These are phyloP conservation scores for Solioccasus polychromus DNA, from an alignment of 768 basidiomycete genomes.

Conservation along the genomic window DNA sequence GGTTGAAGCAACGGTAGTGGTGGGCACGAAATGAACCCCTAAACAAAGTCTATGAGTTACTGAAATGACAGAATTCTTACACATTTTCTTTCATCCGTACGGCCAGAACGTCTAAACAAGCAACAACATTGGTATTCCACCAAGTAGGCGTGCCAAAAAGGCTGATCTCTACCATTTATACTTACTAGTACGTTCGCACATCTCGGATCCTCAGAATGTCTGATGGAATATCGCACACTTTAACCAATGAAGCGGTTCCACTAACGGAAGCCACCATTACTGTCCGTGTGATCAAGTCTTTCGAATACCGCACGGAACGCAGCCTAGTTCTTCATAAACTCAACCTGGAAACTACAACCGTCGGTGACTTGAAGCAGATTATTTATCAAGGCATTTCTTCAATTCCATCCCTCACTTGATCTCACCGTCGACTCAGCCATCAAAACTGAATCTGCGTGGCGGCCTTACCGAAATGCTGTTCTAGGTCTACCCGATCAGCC, in stretches of 20 bases:
- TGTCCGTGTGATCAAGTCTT: constrained; percentile 91
- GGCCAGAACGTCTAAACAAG: too few relatives aligned
- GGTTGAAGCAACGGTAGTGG: too few relatives aligned
- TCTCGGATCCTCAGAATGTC: constrained; percentile 23
- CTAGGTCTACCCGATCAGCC: constrained; percentile 52
- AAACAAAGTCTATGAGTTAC: too few relatives aligned
- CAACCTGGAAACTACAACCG: constrained; percentile 77
- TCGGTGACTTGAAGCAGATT: constrained; percentile 71
- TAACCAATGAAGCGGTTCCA: constrained; percentile 66
- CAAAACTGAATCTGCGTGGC: constrained; percentile 76
- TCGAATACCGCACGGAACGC: constrained; percentile 87
- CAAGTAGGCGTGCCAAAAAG: too few relatives aligned
- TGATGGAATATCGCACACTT: constrained; percentile 38
- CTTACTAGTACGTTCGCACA: too few relatives aligned
- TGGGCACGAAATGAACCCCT: too few relatives aligned
- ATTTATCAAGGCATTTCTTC: constrained; percentile 56
- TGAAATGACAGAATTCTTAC: too few relatives aligned
- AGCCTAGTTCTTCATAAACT: constrained; percentile 80
- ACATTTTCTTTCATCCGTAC: too few relatives aligned
- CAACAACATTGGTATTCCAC: too few relatives aligned
- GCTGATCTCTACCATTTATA: too few relatives aligned
- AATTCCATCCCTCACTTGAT: constrained; percentile 1
- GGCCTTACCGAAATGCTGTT: constrained; percentile 72
- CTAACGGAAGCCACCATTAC: constrained; percentile 81
- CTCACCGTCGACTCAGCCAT: constrained; percentile 48